Base-by-base conservation (phyloP, 345 rosid species). In the Corymbia maculata region DNA sequence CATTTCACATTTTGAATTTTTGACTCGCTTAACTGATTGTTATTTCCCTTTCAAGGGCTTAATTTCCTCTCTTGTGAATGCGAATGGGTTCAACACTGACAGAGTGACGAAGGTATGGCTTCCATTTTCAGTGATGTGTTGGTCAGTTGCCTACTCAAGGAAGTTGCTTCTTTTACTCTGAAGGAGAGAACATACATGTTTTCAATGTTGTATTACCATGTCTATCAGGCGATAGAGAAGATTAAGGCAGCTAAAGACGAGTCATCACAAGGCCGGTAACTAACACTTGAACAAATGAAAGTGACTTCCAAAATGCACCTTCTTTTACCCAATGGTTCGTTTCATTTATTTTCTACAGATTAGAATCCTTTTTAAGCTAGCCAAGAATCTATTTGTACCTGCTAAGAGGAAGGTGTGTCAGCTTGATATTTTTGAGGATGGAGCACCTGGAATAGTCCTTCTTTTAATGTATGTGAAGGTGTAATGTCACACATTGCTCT, bases 31-130 rank as follows among this genome's bases (percentile, higher is more conserved):
- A 86, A 49, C 26, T 32, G 61, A 50, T 47, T 57, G 16, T 32
- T 36, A 28, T 82, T 57, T 17, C 52, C 52, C 30, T 79, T 89
- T 87, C 32, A 82, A 89, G 89, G 91, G 89, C 49, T 55, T 89
- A 70, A 87, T 87, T 52, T 79, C 93, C 61, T 96, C 96, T 91
- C 92, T 98, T 89, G 96, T 97, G 90, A 95, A 92, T 92, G 98
- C 96, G 93, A 97, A 97, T 92, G 99, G 99, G 88, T 97, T 98
- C 94, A 98, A 93, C 88, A 89, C 92, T 85, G 98, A 95, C 85
- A 94, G 99, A 91, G 95, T 96, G 86, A 95, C 93, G 19, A 97
- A 97, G 97, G 99, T 96, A 53, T 88, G 88, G 68, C 86, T 21
- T 32, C 21, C 16, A 32, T 68, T 1, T 68, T 68, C 79, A 68